These are phyloP conservation scores for Aspergillus bombycis DNA, from an alignment of 2,329 filamentous ascomycete genomes.

Conservation along the genomic window DNA sequence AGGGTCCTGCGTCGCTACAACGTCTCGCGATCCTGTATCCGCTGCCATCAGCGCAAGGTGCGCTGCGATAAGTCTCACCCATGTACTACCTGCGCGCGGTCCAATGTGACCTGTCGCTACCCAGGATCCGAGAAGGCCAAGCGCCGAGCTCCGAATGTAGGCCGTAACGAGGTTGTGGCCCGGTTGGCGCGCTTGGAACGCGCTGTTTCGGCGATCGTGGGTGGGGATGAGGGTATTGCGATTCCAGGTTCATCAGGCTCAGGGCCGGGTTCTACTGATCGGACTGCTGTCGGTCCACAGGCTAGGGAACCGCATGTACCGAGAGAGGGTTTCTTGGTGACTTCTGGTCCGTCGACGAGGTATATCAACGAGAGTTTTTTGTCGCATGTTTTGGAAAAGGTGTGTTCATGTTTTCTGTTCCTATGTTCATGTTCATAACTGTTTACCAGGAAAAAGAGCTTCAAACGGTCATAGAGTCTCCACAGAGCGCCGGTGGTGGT, in stretches of 20 bases:
- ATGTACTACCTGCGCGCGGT: conserved; percentile 27
- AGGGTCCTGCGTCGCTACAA: conserved; percentile 25
- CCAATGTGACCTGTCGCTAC: conserved; percentile 26
- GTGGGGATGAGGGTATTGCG: background rate
- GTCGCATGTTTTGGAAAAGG: conserved; percentile 31
- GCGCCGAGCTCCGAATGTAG: conserved; percentile 23
- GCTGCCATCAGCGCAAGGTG: conserved; percentile 35
- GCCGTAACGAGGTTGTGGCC: conserved; percentile 22
- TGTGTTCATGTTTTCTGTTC: background rate
- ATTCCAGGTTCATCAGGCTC: background rate
- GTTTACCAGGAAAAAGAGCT: conserved; percentile 22
- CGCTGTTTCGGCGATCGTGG: conserved; percentile 16
- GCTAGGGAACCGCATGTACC: background rate
- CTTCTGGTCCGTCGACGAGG: conserved; percentile 21
- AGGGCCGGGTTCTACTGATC: background rate
- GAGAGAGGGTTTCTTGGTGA: conserved; percentile 24
- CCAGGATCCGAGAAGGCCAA: conserved; percentile 26
- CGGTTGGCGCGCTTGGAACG: conserved; percentile 29
- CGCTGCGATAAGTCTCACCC: conserved; percentile 29
- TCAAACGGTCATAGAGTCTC: conserved; percentile 25
- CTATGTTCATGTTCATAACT: background rate
- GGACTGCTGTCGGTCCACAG: background rate
- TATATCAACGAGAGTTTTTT: conserved; percentile 35
- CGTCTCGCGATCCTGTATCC: conserved; percentile 33
- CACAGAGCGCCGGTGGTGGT: conserved; percentile 4